Base-by-base conservation (phyloP, 1,284 basidiomycete genomes). In the Tilletia indica region DNA sequence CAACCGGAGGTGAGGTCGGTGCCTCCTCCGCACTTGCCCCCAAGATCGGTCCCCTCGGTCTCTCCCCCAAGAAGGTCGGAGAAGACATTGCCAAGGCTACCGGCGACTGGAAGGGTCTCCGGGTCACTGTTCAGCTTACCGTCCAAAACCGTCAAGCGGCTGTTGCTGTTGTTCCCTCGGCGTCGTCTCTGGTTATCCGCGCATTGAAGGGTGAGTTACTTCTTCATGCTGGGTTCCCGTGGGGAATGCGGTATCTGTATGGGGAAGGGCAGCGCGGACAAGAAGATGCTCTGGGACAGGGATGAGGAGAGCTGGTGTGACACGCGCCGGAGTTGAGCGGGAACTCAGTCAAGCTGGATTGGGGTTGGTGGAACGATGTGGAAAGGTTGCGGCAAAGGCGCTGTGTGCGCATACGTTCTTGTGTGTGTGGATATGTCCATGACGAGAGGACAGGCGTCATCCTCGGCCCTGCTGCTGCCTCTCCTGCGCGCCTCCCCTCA, bases 1-100 rank as follows among this genome's bases (percentile, higher is more conserved):
- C 95, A 76, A 96, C 93, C 76, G 97, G 97, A 89, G 97, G 97
- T 91, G 97, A 99, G 89, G 94, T 99, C 85, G 97, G 95, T 89
- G 94, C 97, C 79, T 97, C 97, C 9, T 96, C 96, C 76, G 95
- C 97, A 75, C 90, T 99, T 81, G 97, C 97, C 75, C 97, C 97
- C 80, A 99, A 99, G 91, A 98, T 99, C 86, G 97, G 97, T 90
- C 97, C 97, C 88, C 91, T 99, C 83, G 96, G 96, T 94, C 89
- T 99, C 95, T 97, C 97, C 73, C 96, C 97, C 85, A 99, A 99
- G 90, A 99, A 99, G 89, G 95, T 99, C 87, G 97, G 97, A 88
- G 97, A 99, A 93, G 97, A 99, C 88, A 99, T 99, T 85, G 97
- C 97, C 85, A 99, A 99, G 88, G 96, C 97, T 75, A 98, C 97